phyloP scores from a whole-genome alignment of 352 stramenopile genomes.

The Phytopythium chamaehyphon region DNA sequence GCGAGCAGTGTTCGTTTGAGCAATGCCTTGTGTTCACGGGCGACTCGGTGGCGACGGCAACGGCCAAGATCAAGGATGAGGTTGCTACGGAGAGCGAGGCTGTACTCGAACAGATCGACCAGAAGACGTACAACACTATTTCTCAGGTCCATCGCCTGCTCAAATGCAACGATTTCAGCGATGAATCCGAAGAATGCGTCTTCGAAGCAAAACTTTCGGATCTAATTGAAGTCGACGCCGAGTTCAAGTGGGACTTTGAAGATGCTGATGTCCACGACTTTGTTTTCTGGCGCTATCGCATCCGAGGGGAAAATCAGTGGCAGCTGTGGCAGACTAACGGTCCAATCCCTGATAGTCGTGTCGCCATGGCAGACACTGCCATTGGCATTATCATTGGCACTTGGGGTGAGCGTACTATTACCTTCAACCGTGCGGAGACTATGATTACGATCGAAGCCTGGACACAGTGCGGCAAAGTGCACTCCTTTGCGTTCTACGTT shows the following conservation, averaged over 20 bases:
- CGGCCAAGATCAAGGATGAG: constrained; percentile 22
- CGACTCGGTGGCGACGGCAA: constrained; percentile 41
- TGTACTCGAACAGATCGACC: constrained; percentile 17
- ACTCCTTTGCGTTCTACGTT: constrained; percentile 45
- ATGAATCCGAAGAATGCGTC: constrained; percentile 17
- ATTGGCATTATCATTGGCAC: no score
- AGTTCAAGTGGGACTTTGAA: constrained; percentile 12
- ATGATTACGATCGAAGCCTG: constrained; percentile 58
- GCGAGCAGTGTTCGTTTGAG: constrained; percentile 30
- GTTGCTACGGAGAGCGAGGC: constrained; percentile 22
- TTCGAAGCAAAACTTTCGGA: constrained; percentile 33
- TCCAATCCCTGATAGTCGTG: background rate
- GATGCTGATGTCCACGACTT: constrained; percentile 25
- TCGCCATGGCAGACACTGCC: no score
- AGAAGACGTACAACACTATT: constrained; percentile 33
- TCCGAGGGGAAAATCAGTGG: constrained; percentile 31
- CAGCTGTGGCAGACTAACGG: constrained; percentile 36
- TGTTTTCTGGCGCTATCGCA: constrained; percentile 64
- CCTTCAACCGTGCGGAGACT: constrained; percentile 33
- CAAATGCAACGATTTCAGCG: constrained; percentile 39
- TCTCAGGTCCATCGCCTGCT: constrained; percentile 62
- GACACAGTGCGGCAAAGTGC: constrained; percentile 53
- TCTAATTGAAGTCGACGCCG: constrained; percentile 30
- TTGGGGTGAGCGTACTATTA: constrained; percentile 13
- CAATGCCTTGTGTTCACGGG: constrained; percentile 60